A percentile compares a stretch with the other conserved stretches of the same genome.
phyloP scores from a whole-genome alignment of 2,329 filamentous ascomycete genomes.

The Graphilbum sp. region DNA sequence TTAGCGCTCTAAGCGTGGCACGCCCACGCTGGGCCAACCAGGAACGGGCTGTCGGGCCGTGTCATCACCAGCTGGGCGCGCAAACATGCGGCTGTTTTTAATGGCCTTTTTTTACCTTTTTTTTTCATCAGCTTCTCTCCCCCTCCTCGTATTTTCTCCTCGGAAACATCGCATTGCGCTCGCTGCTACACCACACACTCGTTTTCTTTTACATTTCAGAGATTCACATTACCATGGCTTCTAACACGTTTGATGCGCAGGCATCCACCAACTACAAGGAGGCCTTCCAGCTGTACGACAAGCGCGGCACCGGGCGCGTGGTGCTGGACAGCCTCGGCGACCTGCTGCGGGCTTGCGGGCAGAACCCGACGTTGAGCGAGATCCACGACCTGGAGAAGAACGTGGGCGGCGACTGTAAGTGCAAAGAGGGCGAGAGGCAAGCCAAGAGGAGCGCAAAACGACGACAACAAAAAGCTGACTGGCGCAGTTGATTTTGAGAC shows the following conservation, averaged over 20 bases:
- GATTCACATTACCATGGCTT: no score
- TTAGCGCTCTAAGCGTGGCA: neutral
- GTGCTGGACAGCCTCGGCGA: slow-evolving; percentile 76
- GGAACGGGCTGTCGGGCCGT: no score
- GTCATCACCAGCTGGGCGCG: neutral
- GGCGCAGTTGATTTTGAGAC: slow-evolving; percentile 88
- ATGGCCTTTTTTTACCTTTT: neutral
- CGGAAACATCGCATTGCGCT: no score
- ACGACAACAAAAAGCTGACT: neutral
- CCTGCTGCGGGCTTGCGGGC: slow-evolving; percentile 86
- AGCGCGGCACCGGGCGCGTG: slow-evolving; percentile 92
- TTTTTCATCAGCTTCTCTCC: neutral
- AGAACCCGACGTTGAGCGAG: slow-evolving; percentile 92
- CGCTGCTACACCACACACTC: neutral
- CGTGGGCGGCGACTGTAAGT: slow-evolving; percentile 81
- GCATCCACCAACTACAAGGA: slow-evolving; percentile 98
- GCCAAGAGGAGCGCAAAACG: neutral
- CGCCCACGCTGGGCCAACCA: neutral
- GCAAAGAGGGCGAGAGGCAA: neutral
- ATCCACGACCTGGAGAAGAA: slow-evolving; percentile 84
- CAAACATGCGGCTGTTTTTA: neutral
- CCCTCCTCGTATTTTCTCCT: neutral
- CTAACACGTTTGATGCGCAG: slow-evolving; percentile 42
- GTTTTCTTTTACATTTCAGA: no score
- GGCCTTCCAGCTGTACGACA: slow-evolving; percentile 98